Conservation (phyloP, 73 alveolate genomes). For the Tetrahymena thermophila region DNA sequence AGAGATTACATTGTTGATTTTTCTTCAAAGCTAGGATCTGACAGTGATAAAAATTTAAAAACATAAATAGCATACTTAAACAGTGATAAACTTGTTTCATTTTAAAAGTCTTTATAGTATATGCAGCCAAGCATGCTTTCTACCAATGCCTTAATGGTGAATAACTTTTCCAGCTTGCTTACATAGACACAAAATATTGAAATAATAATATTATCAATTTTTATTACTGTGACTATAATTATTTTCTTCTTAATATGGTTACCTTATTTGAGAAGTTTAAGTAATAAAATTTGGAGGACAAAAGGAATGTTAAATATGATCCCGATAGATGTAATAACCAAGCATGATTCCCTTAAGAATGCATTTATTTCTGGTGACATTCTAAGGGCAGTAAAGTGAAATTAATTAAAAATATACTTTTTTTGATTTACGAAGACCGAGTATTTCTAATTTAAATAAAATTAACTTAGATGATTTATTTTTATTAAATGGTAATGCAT, state of each 20-base stretch:
- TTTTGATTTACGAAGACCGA: background rate
- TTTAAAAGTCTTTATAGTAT: background rate
- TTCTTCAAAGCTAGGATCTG: background rate
- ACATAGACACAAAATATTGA: background rate
- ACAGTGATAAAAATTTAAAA: background rate
- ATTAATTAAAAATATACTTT: background rate
- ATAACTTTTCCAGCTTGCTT: background rate
- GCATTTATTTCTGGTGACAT: background rate
- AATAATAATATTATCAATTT: background rate
- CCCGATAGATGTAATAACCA: background rate
- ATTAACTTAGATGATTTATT: no score
- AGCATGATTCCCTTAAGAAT: background rate
- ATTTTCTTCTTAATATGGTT: background rate
- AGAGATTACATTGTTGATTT: background rate
- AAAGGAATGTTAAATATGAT: background rate
- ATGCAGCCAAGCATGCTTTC: background rate
- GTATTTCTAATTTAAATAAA: background rate
- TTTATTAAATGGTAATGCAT: no score
- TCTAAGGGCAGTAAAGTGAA: background rate
- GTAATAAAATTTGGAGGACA: background rate
- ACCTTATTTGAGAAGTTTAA: background rate
- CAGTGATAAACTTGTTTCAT: background rate
- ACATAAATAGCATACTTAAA: background rate
- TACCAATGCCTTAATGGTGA: background rate
- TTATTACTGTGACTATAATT: background rate